Conservation (phyloP, 305 asterid genomes). For the Nicotiana rustica region DNA sequence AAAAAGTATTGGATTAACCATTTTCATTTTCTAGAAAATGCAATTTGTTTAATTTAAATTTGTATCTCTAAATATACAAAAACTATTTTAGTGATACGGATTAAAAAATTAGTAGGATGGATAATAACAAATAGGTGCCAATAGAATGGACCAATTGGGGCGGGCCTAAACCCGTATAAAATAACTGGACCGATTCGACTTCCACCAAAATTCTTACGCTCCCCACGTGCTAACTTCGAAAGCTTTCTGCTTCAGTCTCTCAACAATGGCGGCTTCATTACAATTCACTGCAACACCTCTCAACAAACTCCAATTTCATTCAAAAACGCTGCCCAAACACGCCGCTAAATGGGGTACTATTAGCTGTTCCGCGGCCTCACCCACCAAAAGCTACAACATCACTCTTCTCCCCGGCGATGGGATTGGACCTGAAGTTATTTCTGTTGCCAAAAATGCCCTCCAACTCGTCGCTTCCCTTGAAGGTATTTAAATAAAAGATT, state of each 20-base stretch:
- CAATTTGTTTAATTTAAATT: no score
- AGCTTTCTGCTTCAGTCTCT: background rate
- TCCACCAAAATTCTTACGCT: background rate
- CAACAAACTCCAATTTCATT: conserved; percentile 40
- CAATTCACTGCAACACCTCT: conserved; percentile 50
- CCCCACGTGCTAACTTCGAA: background rate
- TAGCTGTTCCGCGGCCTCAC: conserved; percentile 66
- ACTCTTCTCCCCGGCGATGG: conserved; percentile 96
- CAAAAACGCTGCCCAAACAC: conserved; percentile 44
- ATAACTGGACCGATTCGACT: background rate
- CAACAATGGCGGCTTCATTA: conserved; percentile 62
- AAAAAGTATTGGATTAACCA: no score
- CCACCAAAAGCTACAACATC: conserved; percentile 65
- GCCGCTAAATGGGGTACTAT: conserved; percentile 48
- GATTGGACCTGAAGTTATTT: conserved; percentile 94
- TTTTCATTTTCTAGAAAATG: no score
- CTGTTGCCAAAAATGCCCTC: conserved; percentile 76
- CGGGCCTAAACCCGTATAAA: background rate
- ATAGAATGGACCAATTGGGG: background rate
- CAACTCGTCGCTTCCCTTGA: conserved; percentile 67
- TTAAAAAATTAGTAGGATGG: no score
- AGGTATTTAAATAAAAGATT: conserved; percentile 48
- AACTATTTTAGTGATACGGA: no score
- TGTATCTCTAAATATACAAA: no score
- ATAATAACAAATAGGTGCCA: no score